Percentiles rank a stretch among this genome's conserved stretches.
phyloP scores from a whole-genome alignment of 164 flowering plant species.

The Taxillus chinensis region DNA sequence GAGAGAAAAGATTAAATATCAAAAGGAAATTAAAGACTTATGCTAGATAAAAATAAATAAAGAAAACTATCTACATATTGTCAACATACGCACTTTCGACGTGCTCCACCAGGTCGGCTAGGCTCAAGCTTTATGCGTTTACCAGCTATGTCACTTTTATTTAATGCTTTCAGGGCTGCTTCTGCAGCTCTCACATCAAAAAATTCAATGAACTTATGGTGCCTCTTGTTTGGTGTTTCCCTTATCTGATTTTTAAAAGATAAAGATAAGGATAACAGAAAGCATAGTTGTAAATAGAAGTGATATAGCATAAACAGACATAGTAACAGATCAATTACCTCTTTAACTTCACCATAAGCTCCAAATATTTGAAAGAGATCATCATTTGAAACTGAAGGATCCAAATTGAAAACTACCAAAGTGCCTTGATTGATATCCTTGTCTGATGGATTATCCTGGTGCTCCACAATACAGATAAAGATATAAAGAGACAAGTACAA shows the following conservation, averaged over 20 bases:
- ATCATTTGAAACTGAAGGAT: constrained; percentile 88
- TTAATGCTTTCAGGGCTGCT: constrained; percentile 78
- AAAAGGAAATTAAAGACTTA: not conserved
- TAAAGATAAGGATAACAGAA: constrained; percentile 11
- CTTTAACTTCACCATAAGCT: constrained; percentile 89
- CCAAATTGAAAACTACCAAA: constrained; percentile 87
- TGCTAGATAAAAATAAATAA: not conserved
- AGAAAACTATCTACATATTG: not conserved
- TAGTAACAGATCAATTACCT: constrained; percentile 35
- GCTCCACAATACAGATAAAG: not conserved
- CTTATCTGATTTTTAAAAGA: constrained; percentile 53
- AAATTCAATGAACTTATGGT: constrained; percentile 92
- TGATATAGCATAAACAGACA: constrained; percentile 2
- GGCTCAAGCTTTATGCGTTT: constrained; percentile 96
- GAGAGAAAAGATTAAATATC: not conserved
- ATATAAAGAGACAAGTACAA: not conserved
- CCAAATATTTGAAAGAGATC: constrained; percentile 84
- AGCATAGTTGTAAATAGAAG: constrained; percentile 6
- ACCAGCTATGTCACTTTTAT: constrained; percentile 94
- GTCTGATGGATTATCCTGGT: constrained; percentile 92
- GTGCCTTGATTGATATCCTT: constrained; percentile 98
- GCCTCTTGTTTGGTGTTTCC: constrained; percentile 95
- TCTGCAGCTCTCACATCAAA: constrained; percentile 98
- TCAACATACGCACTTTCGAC: constrained; percentile 55
- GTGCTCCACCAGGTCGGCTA: constrained; percentile 98